A percentile compares a stretch with the other conserved stretches of the same genome.
phyloP scores from a whole-genome alignment of 2,329 filamentous ascomycete species.

The Neofusicoccum cordaticola region DNA sequence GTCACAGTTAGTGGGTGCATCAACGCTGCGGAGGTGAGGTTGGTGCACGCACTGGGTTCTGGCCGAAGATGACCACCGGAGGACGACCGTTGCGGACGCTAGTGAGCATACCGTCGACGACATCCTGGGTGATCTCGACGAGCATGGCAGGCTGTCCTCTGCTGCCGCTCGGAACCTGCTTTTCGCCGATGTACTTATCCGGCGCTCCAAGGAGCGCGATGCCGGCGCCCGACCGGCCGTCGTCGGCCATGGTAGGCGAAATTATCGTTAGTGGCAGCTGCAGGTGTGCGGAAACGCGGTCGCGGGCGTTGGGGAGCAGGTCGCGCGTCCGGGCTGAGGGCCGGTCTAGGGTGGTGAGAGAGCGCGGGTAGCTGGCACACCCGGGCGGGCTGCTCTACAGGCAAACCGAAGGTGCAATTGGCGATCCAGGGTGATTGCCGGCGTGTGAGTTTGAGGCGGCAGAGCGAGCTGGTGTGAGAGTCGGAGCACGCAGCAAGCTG shows the following conservation, averaged over 20 bases:
- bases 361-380: slow-evolving; percentile 8
- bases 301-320: background rate
- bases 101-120: slow-evolving; percentile 41
- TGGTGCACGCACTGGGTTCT: slow-evolving; percentile 35
- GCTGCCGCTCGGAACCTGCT: slow-evolving; percentile 27
- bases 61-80: slow-evolving; percentile 39
- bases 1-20: slow-evolving; percentile 27
- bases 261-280: background rate
- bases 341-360: slow-evolving; percentile 2
- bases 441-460: background rate
- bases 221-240: slow-evolving; percentile 27
- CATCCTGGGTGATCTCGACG: slow-evolving; percentile 40
- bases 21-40: background rate
- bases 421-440: background rate
- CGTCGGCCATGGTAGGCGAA: slow-evolving; percentile 29
- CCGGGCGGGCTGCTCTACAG: slow-evolving; percentile 15
- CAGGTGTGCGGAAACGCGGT: background rate
- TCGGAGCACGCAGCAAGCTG: slow-evolving; percentile 6
- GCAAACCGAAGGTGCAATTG: slow-evolving; percentile 14
- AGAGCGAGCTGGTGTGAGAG: background rate
- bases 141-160: slow-evolving; percentile 40
- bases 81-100: slow-evolving; percentile 35
- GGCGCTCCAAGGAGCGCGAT: slow-evolving; percentile 41
- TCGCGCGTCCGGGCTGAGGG: slow-evolving; percentile 9
- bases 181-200: slow-evolving; percentile 33